Percentiles rank a stretch among this genome's conserved stretches.
phyloP scores from a whole-genome alignment of 768 basidiomycete species.

The Dentipellis fragilis region DNA sequence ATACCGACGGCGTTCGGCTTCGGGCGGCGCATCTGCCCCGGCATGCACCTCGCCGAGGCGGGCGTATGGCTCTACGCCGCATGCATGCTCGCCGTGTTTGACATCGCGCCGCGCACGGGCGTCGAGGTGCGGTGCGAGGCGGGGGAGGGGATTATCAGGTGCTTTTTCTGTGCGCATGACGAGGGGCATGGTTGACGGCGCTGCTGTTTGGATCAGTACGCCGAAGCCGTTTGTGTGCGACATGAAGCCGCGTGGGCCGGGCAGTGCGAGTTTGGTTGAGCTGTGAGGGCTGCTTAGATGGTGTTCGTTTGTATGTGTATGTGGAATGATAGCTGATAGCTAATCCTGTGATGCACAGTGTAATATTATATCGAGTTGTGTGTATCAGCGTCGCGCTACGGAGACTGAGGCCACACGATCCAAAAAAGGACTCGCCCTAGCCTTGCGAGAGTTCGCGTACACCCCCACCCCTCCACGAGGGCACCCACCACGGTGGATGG shows the following conservation, averaged over 20 bases:
- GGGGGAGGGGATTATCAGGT: neutral
- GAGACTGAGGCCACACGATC: too few species aligned
- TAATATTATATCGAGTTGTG: too few species aligned
- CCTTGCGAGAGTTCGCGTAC: too few species aligned
- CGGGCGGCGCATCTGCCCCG: conserved; percentile 26
- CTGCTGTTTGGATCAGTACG: neutral
- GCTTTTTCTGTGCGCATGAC: neutral
- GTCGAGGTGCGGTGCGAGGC: neutral
- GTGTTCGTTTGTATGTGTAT: too few species aligned
- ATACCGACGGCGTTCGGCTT: conserved; percentile 16
- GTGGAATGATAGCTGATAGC: too few species aligned
- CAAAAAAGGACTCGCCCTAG: too few species aligned
- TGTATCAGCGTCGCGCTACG: too few species aligned
- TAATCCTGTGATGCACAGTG: too few species aligned
- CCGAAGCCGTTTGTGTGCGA: neutral
- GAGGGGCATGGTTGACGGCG: neutral
- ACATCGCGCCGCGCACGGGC: conserved; percentile 20
- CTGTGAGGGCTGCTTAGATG: too few species aligned
- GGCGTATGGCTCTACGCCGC: conserved; percentile 27
- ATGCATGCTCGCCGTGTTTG: conserved; percentile 25
- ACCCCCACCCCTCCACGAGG: too few species aligned
- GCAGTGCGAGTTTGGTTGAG: neutral
- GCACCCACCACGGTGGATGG: too few species aligned
- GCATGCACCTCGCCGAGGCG: conserved; percentile 26
- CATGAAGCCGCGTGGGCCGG: neutral